Base-by-base conservation (phyloP, 257 asterid genomes). In the Fraxinus americana region DNA sequence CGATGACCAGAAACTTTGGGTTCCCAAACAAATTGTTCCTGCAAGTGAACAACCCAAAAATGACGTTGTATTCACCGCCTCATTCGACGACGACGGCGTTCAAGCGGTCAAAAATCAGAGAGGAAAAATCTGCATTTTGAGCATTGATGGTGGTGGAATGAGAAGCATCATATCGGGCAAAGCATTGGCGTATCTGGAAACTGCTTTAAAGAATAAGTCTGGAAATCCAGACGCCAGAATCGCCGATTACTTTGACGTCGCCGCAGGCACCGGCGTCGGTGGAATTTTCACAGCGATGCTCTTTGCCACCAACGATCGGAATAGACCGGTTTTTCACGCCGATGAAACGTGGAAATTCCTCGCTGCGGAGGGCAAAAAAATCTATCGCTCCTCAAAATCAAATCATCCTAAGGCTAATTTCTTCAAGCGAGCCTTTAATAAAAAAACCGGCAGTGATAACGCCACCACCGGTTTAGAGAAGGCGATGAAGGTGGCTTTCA, bases 141-240 rank as follows among this genome's bases (percentile, higher is more conserved):
- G 89, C 82, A 75, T 96, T 75, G 99, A 96, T 75, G 99, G 97
- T 21, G 98, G 94, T 19, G 99, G 98, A 81, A 91, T 96, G 97
- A 89, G 91, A 54, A 87, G 85, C 79, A 87, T 96, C 73, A 66
- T 91, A 9, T 77, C 98, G 1, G 99, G 99, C 0, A 96, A 92
- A 75, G 88, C 95, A 65, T 84, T 96, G 76, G 84, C 96, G 75
- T 92, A 90, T 88, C 74, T 96, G 90, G 99, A 96, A 73, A 83
- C 89, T 14, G 96, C 96, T 13, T 68, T 96, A 85, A 93, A 88
- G 85, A 80, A 39, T 3, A 91, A 89, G 82, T 96, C 99, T 1
- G 96, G 94, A 14, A 87, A 92, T 70, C 87, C 92, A 1, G 88
- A 92, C 68, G 98, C 99, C 10, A 83, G 92, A 79, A 89, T 96